Base-by-base conservation (phyloP, 345 rosid genomes). In the Erucastrum elatum region DNA sequence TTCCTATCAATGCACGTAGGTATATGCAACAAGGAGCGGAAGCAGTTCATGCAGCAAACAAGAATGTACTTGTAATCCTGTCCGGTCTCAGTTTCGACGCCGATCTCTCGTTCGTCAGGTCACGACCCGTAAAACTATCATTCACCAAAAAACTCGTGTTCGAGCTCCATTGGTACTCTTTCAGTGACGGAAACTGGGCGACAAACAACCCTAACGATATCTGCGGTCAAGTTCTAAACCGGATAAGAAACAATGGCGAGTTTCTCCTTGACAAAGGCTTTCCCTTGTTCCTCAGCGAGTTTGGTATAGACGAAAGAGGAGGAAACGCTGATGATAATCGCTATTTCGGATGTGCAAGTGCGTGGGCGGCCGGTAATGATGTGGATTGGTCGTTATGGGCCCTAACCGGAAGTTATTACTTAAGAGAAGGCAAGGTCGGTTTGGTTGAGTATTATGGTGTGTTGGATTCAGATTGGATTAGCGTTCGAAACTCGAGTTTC, bases 21-120 rank as follows among this genome's bases (percentile, higher is more conserved):
- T 88, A 94, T 83, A 91, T 92, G 98, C 86, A 88, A 75, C 82
- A 77, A 77, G 98, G 98, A 69, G 99, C 98, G 0, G 99, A 93
- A 81, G 94, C 94, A 8, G 96, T 95, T 68, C 96, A 95, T 79
- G 72, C 88, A 35, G 89, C 90, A 60, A 95, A 95, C 80, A 97
- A 96, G n/a, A 79, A 91, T 41, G 88, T 93, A 71, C 93, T 95
- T 3, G 94, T 95, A 15, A 90, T 95, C 61, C 87, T 95, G 15
- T 95, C 99, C 0, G 97, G 99, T 35, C 86, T 95, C 69, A 87
- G 61, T 74, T 95, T 84, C 35, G 99, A 91, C 83, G 78, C 70
- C 37, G 96, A 93, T 72, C 79, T 95, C 59, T 86, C 96, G 0
- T 95, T 91, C 77, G 77, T 93, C 7, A 56, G 68, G 37, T 83